Percentiles rank a stretch among this genome's conserved stretches.
phyloP scores from a whole-genome alignment of 208 protist species.

The Angomonas ambiguus region DNA sequence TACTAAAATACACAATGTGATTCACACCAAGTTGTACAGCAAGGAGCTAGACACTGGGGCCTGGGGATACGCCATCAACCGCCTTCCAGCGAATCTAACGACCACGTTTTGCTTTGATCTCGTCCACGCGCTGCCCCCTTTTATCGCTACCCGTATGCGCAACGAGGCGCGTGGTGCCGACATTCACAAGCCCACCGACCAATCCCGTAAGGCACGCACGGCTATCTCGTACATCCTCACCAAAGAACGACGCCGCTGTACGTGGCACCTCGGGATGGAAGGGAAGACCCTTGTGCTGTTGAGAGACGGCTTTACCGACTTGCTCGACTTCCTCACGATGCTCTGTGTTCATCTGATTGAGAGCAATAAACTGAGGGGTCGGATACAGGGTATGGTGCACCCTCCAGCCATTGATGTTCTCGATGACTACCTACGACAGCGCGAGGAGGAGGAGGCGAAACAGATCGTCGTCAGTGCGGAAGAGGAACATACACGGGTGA shows the following conservation, averaged over 20 bases:
- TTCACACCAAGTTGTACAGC: slow-evolving; percentile 79
- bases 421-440: slow-evolving; percentile 57
- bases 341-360: slow-evolving; percentile 89
- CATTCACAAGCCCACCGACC: slow-evolving; percentile 31
- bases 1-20: slow-evolving; percentile 77
- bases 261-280: slow-evolving; percentile 83
- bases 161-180: slow-evolving; percentile 59
- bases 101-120: slow-evolving; percentile 85
- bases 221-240: slow-evolving; percentile 67
- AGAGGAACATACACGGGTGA: slow-evolving; percentile 40
- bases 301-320: slow-evolving; percentile 81
- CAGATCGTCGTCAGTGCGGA: slow-evolving; percentile 25
- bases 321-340: slow-evolving; percentile 87
- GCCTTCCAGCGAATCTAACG: slow-evolving; percentile 70
- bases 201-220: slow-evolving; percentile 21
- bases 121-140: slow-evolving; percentile 69
- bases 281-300: slow-evolving; percentile 84
- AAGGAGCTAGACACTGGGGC: slow-evolving; percentile 75
- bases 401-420: slow-evolving; percentile 79
- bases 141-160: slow-evolving; percentile 76
- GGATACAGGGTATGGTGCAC: slow-evolving; percentile 79
- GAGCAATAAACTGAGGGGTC: slow-evolving; percentile 81
- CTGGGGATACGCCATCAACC: slow-evolving; percentile 83
- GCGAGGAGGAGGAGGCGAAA: slow-evolving; percentile 39
- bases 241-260: slow-evolving; percentile 81